These are phyloP conservation scores for Anisogramma anomala DNA, from an alignment of 2,329 filamentous ascomycete genomes.

Conservation along the genomic window DNA sequence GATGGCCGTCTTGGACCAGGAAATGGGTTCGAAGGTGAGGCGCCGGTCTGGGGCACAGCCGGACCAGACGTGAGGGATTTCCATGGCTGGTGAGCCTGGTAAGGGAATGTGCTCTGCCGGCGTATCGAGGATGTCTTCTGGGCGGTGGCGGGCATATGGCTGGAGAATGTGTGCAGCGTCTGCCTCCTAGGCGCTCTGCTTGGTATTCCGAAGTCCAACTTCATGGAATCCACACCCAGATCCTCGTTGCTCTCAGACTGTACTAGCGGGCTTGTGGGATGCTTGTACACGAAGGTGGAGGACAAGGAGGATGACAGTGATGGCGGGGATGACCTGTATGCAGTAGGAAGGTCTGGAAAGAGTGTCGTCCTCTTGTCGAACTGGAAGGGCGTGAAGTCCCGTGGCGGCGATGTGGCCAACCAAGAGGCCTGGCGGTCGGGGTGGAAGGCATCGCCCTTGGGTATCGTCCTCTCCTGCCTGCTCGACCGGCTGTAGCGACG, in stretches of 20 bases:
- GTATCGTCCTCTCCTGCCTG: constrained; percentile 10
- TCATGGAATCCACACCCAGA: constrained; percentile 44
- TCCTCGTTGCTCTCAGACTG: constrained; percentile 81
- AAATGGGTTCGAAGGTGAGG: constrained; percentile 29
- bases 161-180: constrained; percentile 43
- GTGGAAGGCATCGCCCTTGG: constrained; percentile 10
- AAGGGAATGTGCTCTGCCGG: constrained; percentile 51
- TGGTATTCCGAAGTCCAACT: constrained; percentile 31
- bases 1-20: constrained; percentile 55
- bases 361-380: constrained; percentile 25
- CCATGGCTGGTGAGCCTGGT: constrained; percentile 68
- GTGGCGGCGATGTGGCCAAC: constrained; percentile 45
- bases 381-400: constrained; percentile 36
- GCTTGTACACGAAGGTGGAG: constrained; percentile 71
- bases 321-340: constrained; percentile 38
- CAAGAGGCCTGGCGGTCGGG: constrained; percentile 26
- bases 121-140: constrained; percentile 32
- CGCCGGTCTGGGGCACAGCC: constrained; percentile 28
- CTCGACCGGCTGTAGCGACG: constrained; percentile 16
- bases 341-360: constrained; percentile 18
- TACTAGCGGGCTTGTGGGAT: constrained; percentile 84
- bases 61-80: constrained; percentile 58
- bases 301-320: constrained; percentile 62
- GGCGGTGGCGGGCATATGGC: constrained; percentile 9
- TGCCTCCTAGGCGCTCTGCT: constrained; percentile 45